Evolutionary conservation across 495 filamentous ascomycete genomes (phyloP).

Genomic region (Xylona heveae): DNA sequence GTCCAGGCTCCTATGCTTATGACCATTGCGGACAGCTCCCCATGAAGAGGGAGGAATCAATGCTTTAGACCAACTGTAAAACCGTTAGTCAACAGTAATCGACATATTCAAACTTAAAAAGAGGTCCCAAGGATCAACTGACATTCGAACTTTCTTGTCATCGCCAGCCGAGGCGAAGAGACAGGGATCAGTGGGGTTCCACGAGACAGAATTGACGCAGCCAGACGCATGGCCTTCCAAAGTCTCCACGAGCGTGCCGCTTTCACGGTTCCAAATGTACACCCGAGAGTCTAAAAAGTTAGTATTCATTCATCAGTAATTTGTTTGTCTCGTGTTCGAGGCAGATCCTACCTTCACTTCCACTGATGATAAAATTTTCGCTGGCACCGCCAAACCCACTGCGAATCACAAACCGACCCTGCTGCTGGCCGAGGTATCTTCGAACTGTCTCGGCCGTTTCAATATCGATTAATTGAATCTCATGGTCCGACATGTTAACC

Average conservation of each 20-base stretch:
- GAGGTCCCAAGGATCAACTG: constrained; percentile 12
- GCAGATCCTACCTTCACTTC: constrained; percentile 54
- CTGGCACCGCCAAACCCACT: constrained; percentile 71
- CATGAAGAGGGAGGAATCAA: background rate
- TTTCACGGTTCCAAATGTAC: constrained; percentile 80
- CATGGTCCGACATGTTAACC: constrained; percentile 56
- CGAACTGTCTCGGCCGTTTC: constrained; percentile 49
- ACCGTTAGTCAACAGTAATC: background rate
- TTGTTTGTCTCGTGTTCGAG: background rate
- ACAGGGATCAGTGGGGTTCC: constrained; percentile 64
- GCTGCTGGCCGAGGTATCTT: constrained; percentile 50
- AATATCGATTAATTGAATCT: constrained; percentile 58
- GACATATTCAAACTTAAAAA: background rate
- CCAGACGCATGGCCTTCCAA: constrained; percentile 53
- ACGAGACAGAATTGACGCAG: constrained; percentile 75
- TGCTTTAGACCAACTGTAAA: constrained; percentile 2
- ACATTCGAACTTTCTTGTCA: constrained; percentile 75
- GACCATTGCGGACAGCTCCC: too few relatives aligned
- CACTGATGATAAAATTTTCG: constrained; percentile 77
- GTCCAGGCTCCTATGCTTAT: too few relatives aligned
- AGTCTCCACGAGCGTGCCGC: constrained; percentile 49
- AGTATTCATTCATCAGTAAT: constrained; percentile 5
- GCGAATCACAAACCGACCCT: constrained; percentile 54
- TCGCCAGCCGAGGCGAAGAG: constrained; percentile 90
- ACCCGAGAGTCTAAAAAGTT: constrained; percentile 42